These are phyloP conservation scores for Ramularia collo-cygni DNA, from an alignment of 2,329 filamentous ascomycete genomes.

Conservation along the genomic window DNA sequence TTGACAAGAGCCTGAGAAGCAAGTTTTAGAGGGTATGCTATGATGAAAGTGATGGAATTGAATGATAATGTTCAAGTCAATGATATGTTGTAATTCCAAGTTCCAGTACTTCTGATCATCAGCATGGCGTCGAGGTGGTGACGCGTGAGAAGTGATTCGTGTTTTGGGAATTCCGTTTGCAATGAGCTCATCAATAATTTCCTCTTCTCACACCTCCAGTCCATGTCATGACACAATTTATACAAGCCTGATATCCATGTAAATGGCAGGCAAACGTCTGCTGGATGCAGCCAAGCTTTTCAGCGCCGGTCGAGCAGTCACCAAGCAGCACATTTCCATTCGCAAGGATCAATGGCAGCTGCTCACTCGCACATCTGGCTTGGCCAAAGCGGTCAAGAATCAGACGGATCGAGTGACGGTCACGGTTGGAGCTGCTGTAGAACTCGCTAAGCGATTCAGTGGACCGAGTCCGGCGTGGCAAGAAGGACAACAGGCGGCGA, in stretches of 20 bases:
- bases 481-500: conserved; percentile 12
- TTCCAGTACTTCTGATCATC: too few relatives aligned
- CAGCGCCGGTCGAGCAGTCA: conserved; percentile 42
- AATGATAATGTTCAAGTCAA: too few relatives aligned
- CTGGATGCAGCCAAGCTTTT: conserved; percentile 46
- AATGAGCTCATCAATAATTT: too few relatives aligned
- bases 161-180: too few relatives aligned
- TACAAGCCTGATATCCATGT: neutral
- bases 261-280: conserved; percentile 46
- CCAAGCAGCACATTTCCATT: conserved; percentile 50
- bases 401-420: conserved; percentile 57
- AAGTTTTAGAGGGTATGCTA: conserved; percentile 10
- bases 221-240: too few relatives aligned
- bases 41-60: too few relatives aligned
- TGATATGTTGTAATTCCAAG: too few relatives aligned
- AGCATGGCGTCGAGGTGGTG: too few relatives aligned
- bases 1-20: conserved; percentile 9
- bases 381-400: conserved; percentile 55
- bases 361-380: conserved; percentile 57
- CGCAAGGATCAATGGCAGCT: conserved; percentile 56
- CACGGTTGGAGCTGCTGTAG: conserved; percentile 54
- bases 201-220: too few relatives aligned
- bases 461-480: conserved; percentile 37
- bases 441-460: conserved; percentile 52
- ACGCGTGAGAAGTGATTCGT: too few relatives aligned